A percentile compares a stretch with the other conserved stretches of the same genome.
phyloP scores from a whole-genome alignment of 371 early-diverging fungal genomes.

The Mortierella sp. region DNA sequence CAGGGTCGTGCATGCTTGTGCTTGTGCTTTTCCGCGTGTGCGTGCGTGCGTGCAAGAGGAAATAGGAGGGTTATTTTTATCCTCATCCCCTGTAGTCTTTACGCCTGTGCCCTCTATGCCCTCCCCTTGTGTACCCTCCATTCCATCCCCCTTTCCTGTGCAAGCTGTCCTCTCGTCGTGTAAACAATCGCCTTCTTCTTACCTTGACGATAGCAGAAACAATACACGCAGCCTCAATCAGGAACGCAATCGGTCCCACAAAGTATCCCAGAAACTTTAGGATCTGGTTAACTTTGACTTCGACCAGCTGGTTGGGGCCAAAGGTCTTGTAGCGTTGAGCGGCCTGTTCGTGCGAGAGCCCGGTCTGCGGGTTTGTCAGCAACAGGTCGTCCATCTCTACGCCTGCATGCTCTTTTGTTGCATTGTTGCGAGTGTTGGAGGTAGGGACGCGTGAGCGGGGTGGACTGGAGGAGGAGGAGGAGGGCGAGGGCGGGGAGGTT shows the following conservation, averaged over 20 bases:
- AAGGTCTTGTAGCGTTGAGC: slow-evolving; percentile 62
- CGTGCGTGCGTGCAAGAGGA: neutral
- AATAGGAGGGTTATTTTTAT: neutral
- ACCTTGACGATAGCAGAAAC: slow-evolving; percentile 67
- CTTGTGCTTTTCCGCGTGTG: neutral
- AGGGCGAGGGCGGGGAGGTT: neutral
- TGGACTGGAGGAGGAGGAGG: neutral
- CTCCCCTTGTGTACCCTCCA: neutral
- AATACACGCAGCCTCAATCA: slow-evolving; percentile 78
- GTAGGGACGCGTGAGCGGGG: slow-evolving; percentile 3
- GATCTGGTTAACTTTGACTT: slow-evolving; percentile 74
- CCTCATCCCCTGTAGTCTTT: neutral
- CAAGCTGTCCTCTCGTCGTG: no score
- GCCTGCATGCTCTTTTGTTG: slow-evolving; percentile 10
- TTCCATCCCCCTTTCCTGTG: no score
- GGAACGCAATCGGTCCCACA: slow-evolving; percentile 77
- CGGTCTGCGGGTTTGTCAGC: slow-evolving; percentile 64
- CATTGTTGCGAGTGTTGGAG: neutral
- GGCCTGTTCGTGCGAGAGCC: slow-evolving; percentile 62
- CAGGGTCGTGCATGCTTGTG: neutral
- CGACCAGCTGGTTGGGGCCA: slow-evolving; percentile 70
- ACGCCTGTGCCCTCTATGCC: neutral
- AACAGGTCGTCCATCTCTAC: slow-evolving; percentile 66
- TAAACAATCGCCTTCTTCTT: no score
- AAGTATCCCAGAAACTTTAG: slow-evolving; percentile 84